phyloP scores from a whole-genome alignment of 108 stramenopile species.

The Nannochloropsis gaditana region DNA sequence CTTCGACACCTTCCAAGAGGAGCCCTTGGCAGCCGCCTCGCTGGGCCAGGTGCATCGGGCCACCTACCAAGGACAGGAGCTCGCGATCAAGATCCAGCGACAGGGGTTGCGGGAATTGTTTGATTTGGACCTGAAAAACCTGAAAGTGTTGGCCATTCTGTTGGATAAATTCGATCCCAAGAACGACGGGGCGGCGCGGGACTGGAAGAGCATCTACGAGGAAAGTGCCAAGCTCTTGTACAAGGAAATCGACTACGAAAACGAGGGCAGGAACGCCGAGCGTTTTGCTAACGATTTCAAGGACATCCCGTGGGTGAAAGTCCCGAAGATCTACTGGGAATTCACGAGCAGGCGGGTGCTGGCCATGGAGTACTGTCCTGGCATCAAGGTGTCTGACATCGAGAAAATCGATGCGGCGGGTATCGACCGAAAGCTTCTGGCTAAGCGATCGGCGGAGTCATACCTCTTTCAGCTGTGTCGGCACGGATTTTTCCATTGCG shows the following conservation, averaged over 20 bases:
- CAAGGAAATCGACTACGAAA: constrained; percentile 85
- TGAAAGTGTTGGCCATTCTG: constrained; percentile 72
- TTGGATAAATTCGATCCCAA: constrained; percentile 93
- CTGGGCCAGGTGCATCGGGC: constrained; percentile 94
- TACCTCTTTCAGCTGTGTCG: constrained; percentile 85
- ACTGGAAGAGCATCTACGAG: constrained; percentile 87
- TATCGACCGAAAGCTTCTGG: constrained; percentile 65
- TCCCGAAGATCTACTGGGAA: constrained; percentile 73
- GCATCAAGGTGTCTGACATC: constrained; percentile 81
- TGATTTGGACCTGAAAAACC: constrained; percentile 87
- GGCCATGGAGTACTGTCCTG: constrained; percentile 85
- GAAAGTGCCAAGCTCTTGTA: constrained; percentile 79
- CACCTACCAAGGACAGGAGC: constrained; percentile 61
- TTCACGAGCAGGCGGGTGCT: constrained; percentile 71
- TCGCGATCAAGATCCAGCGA: constrained; percentile 90
- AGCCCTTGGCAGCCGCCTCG: constrained; percentile 79
- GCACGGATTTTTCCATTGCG: constrained; percentile 80
- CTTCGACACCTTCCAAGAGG: constrained; percentile 69
- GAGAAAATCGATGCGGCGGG: constrained; percentile 66
- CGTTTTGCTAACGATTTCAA: constrained; percentile 74
- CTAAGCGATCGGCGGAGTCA: constrained; percentile 78
- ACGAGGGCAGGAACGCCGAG: constrained; percentile 79
- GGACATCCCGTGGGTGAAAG: constrained; percentile 70
- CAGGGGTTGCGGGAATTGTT: constrained; percentile 85
- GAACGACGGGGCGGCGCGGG: constrained; percentile 68